Base-by-base conservation (phyloP, 169 alveolate species). In the Eimeria falciformis region DNA sequence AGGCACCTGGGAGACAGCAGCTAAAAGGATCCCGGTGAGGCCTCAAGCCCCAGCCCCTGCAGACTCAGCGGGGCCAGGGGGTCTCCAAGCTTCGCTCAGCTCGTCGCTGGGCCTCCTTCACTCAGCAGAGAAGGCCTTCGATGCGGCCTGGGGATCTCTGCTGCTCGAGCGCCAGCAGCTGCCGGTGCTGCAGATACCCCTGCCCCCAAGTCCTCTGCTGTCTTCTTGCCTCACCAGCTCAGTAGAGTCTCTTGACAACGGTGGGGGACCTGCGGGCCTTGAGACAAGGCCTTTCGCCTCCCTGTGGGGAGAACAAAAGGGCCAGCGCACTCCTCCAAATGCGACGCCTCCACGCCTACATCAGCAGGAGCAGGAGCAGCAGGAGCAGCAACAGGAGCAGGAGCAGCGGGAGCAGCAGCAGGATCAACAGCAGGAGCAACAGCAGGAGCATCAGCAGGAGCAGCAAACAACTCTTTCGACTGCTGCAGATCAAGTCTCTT, bases 71-170 rank as follows among this genome's bases (percentile, higher is more conserved):
- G 62, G 14, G 62, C 62, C 62, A 50, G 14, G 14, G 62, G 62
- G n/a, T 50, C 62, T 50, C 62, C n/a, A 50, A 50, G 62, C 62
- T 14, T 7, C 73, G 73, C 7, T 62, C 73, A n/a, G n/a, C n/a
- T n/a, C n/a, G n/a, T n/a, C 73, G 12, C 25, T 62, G 25, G 14
- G 11, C n/a, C 73, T 62, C 25, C 29, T 62, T 14, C n/a, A 29
- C 14, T 62, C 73, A 62, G 73, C 73, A 62, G 37, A 62, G 25
- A 29, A 62, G n/a, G 73, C 73, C n/a, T n/a, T 62, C 7, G 73
- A 62, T 0, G 25, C 11, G 29, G 11, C 29, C 11, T 62, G 73
- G 73, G 73, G 33, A 12, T 7, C 37, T n/a, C 29, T 62, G 33
- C 17, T 62, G 73, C 73, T 12, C 37, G 25, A 14, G 73, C 62